Evolutionary conservation across 73 alveolate species (phyloP).

Genomic region (Symbiodinium pilosum): DNA sequence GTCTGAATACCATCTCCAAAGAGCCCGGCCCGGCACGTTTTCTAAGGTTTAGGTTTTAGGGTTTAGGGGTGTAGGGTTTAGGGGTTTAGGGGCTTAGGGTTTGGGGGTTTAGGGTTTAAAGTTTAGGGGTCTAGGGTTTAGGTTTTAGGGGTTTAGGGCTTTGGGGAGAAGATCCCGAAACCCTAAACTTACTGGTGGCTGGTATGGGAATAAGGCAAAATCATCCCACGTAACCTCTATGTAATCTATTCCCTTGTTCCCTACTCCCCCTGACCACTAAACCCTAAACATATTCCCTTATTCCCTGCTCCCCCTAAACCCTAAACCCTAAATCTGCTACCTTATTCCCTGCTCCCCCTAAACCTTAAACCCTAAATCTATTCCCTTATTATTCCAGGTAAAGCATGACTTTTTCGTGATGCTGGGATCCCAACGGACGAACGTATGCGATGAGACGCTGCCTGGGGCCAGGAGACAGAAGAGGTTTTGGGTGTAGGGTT

Average conservation of each 20-base stretch:
- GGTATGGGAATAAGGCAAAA: no score
- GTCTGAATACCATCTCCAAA: no score
- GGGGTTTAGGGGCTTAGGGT: not conserved
- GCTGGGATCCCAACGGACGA: slow-evolving; percentile 30
- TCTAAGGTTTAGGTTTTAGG: no score
- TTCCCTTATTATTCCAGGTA: not conserved
- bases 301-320: not conserved
- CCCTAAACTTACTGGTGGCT: no score
- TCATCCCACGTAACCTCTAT: not conserved
- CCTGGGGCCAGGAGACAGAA: not conserved
- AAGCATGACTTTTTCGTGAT: no score
- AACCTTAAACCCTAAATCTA: not conserved
- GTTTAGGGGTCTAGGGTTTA: no score
- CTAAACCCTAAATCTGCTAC: not conserved
- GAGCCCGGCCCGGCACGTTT: no score
- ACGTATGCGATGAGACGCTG: slow-evolving; percentile 42
- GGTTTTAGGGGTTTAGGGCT: not conserved
- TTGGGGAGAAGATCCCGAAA: no score
- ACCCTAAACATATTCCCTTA: not conserved
- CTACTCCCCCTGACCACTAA: no score
- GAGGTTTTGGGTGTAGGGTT: not conserved
- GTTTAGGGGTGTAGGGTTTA: not conserved
- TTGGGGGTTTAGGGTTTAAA: not conserved
- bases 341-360: not conserved
- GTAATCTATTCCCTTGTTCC: not conserved